A percentile compares a stretch with the other conserved stretches of the same genome.
phyloP scores from a whole-genome alignment of 1,284 basidiomycete genomes.

The Xerocomus minutiporus region DNA sequence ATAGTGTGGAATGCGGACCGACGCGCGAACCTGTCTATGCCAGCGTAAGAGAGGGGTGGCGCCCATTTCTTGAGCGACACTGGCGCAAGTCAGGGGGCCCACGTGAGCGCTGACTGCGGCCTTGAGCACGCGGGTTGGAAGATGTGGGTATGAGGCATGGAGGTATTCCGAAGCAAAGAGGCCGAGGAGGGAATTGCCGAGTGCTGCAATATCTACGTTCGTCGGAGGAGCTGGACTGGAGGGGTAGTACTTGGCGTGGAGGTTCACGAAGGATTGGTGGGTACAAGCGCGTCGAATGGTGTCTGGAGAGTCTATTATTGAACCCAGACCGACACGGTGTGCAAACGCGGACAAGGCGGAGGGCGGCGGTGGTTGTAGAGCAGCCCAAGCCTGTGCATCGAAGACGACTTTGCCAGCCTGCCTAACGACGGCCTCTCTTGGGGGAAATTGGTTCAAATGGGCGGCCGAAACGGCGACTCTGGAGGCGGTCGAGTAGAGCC shows the following conservation, averaged over 20 bases:
- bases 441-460: conserved; percentile 56
- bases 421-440: conserved; percentile 49
- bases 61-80: conserved; percentile 80
- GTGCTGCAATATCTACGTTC: conserved; percentile 74
- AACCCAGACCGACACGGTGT: conserved; percentile 65
- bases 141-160: conserved; percentile 80
- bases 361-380: conserved; percentile 65
- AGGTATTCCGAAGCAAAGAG: conserved; percentile 88
- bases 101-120: conserved; percentile 89
- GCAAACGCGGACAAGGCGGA: conserved; percentile 72
- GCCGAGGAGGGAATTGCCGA: conserved; percentile 91
- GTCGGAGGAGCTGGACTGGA: conserved; percentile 49
- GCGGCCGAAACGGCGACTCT: conserved; percentile 55
- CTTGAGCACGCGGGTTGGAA: conserved; percentile 88
- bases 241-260: conserved; percentile 54
- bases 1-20: neutral
- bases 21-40: conserved; percentile 57
- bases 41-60: conserved; percentile 62
- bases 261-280: conserved; percentile 67
- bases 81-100: conserved; percentile 78
- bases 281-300: conserved; percentile 72
- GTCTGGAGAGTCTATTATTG: conserved; percentile 47
- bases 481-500: conserved; percentile 54
- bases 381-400: conserved; percentile 65
- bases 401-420: conserved; percentile 38